A percentile compares a stretch with the other conserved stretches of the same genome.
phyloP scores from a whole-genome alignment of 208 protist species.

The Acanthamoeba triangularis region DNA sequence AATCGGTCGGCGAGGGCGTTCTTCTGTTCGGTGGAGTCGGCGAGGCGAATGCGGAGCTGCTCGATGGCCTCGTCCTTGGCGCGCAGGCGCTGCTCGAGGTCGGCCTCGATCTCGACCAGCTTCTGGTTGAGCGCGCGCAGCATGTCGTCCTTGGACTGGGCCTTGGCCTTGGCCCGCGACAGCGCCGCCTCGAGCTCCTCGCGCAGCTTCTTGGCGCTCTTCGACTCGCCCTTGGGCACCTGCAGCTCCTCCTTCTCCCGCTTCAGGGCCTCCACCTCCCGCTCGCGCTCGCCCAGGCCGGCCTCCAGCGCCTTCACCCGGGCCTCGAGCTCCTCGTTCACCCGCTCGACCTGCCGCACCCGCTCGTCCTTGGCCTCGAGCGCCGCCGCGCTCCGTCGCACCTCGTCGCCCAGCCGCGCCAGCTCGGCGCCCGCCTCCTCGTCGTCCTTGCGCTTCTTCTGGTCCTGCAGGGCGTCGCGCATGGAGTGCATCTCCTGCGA shows the following conservation, averaged over 20 bases:
- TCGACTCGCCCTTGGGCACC: background rate
- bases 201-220: background rate
- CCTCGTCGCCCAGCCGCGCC: background rate
- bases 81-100: background rate
- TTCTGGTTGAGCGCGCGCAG: background rate
- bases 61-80: constrained; percentile 13
- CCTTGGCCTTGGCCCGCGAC: background rate
- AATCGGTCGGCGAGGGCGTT: constrained; percentile 8
- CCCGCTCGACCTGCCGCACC: background rate
- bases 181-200: constrained; percentile 34
- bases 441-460: background rate
- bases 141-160: background rate
- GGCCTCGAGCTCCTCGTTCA: background rate
- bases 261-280: background rate
- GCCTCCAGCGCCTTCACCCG: background rate
- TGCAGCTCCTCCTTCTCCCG: background rate
- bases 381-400: background rate
- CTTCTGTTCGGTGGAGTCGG: background rate
- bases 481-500: constrained; percentile 20
- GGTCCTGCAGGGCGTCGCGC: background rate
- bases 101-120: background rate
- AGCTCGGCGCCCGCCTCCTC: background rate
- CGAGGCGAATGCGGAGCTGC: background rate
- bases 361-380: background rate
- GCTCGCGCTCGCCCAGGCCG: background rate